Evolutionary conservation across 805 yeast genomes (phyloP).

Genomic region (Middelhovenomyces tepae): DNA sequence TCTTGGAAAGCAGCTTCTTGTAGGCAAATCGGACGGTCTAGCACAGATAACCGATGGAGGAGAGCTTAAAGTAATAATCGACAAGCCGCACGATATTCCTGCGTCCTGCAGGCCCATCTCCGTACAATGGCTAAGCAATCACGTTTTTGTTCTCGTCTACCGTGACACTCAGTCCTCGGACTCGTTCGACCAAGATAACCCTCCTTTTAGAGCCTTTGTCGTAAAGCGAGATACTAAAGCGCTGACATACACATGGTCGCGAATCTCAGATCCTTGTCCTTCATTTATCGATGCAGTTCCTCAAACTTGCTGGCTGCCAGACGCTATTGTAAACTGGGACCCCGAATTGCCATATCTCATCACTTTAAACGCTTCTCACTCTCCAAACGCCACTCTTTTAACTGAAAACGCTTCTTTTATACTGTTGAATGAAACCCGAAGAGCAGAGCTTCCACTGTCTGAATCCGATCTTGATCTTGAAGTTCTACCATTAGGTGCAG

Average conservation of each 20-base stretch:
- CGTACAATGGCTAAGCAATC: conserved; percentile 17
- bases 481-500: conserved; percentile 61
- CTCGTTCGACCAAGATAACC: conserved; percentile 13
- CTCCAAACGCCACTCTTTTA: conserved; percentile 52
- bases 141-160: conserved; percentile 19
- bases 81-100: no score
- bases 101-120: conserved; percentile 1
- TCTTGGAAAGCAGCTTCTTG: conserved; percentile 19
- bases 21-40: conserved; percentile 18
- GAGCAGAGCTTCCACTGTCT: conserved; percentile 67
- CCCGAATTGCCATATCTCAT: conserved; percentile 22
- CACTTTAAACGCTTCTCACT: conserved; percentile 50
- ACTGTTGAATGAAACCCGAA: conserved; percentile 57
- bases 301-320: conserved; percentile 19
- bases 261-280: conserved; percentile 21
- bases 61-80: no score
- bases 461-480: conserved; percentile 49
- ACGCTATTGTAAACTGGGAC: conserved; percentile 17
- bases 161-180: no score
- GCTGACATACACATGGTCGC: conserved; percentile 9
- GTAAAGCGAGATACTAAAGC: conserved; percentile 8
- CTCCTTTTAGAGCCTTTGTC: conserved; percentile 15
- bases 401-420: conserved; percentile 32
- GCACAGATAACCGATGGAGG: no score
- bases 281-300: conserved; percentile 23